Evolutionary conservation across 345 rosid species (phyloP), one percentile per base, ranked within the genome.

Genomic region (Dipteronia sinensis): DNA sequence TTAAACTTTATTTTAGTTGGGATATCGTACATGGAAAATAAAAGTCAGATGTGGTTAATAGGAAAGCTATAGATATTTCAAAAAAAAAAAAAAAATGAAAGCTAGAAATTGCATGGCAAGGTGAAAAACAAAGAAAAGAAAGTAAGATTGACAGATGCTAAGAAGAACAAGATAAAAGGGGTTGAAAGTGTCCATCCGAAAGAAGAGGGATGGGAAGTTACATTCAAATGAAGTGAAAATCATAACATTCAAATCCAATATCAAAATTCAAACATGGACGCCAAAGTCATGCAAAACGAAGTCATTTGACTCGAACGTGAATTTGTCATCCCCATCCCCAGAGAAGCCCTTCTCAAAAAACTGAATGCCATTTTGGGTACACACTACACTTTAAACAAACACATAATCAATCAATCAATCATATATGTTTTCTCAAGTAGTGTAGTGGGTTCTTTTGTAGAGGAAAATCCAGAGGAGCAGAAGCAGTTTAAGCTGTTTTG

Each of bases 251-350:
- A 46, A 46, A 46, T 46, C 15, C 49, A 46, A 2, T 46, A 10
- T 10, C 49, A 46, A 46, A 53, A 53, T 15, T 2, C 20, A 27
- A 38, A 53, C 76, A 90, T 83, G 90, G 84, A 27, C n/a, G 23
- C 70, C 66, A 82, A 80, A 75, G 58, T 53, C 58, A 87, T 83
- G 87, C 91, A 89, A 82, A 83, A 81, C 49, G 93, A 93, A 23
- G 80, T 91, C 2, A 90, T 88, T 29, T 79, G 82, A 34, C 69
- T 93, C 71, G 95, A 91, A 78, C 82, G 87, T 77, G 95, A 91
- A 85, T 87, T 94, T 49, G 95, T 93, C 51, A 93, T 90, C 78
- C 92, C 94, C 64, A 79, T 90, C 76, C 82, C 90, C 75, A 93
- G 58, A 51, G 58, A 91, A 75, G 91, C 81, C 56, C 58, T 51